Conservation (phyloP, 2,329 filamentous ascomycete genomes). For the Penicillium sp. region DNA sequence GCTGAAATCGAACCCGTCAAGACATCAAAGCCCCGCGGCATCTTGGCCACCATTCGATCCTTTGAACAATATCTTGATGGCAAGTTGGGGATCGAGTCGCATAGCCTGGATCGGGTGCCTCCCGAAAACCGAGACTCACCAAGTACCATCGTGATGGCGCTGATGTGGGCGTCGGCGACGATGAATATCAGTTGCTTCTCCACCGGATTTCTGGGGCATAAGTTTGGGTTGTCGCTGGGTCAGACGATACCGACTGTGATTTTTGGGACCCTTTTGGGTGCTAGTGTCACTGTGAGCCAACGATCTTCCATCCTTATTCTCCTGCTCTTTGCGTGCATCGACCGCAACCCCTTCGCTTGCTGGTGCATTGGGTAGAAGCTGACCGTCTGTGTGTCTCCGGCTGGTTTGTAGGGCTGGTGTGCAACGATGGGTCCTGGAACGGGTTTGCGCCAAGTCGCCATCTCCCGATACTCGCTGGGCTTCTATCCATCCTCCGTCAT, state of each 20-base stretch:
- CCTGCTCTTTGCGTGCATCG: not conserved
- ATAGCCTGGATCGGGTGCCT: conserved; percentile 43
- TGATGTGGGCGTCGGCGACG: conserved; percentile 49
- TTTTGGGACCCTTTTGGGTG: conserved; percentile 44
- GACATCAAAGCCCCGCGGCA: conserved; percentile 4
- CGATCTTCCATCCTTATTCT: not conserved
- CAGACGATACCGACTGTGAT: conserved; percentile 44
- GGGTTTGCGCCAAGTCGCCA: conserved; percentile 48
- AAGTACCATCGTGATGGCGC: conserved; percentile 39
- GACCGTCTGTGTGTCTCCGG: not conserved
- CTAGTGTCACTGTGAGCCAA: conserved; percentile 15
- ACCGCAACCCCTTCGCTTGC: not conserved
- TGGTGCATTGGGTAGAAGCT: not conserved
- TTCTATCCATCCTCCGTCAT: conserved; percentile 49
- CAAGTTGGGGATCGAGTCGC: conserved; percentile 46
- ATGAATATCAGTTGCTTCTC: conserved; percentile 50
- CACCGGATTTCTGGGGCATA: conserved; percentile 47
- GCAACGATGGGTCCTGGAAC: conserved; percentile 49
- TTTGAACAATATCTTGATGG: conserved; percentile 43
- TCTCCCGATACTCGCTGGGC: conserved; percentile 47
- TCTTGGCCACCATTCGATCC: conserved; percentile 27
- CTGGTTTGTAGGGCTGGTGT: conserved; percentile 36
- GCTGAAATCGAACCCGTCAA: conserved; percentile 9
- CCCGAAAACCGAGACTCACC: conserved; percentile 38
- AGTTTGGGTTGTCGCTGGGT: conserved; percentile 44